Base-by-base conservation (phyloP, 208 protist genomes). In the Leishmania tropica region DNA sequence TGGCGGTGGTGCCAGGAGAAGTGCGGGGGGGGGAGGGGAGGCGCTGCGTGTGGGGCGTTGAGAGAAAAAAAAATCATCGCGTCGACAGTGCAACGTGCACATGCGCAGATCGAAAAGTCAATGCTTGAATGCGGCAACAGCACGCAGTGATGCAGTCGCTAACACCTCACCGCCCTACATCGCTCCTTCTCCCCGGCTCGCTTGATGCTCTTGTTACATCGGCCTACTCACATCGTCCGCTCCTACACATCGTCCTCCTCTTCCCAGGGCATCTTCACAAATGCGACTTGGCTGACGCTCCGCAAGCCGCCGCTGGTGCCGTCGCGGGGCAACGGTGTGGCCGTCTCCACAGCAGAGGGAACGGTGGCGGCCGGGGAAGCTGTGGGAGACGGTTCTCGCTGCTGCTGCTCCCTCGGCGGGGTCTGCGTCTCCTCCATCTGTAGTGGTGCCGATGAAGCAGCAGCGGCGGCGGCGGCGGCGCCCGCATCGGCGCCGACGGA, bases 231-330 rank as follows among this genome's bases (percentile, higher is more conserved):
- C 35, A 28, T 3, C 31, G 35, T n/a, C 7, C 15, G 79, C 13
- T 89, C 82, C 45, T 92, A 89, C 37, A 91, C 84, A 8, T 90
- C 84, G 21, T 92, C 91, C 51, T 95, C 91, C 79, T 96, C 94
- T 54, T 96, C 94, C 92, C 92, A 97, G n/a, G 92, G 94, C 94
- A 97, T 97, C 58, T 89, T 87, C 13, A 88, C 87, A 78, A 97
- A 97, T 53, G 89, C 86, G 37, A 96, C 62, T 31, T 71, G 56
- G 28, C 47, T 58, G 45, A 40, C n/a, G 56, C 75, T 75, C 4
- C 37, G 42, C 6, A 28, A 31, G 21, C 21, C 75, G 15, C 74
- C 80, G 24, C 42, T n/a, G 40, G 68, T 47, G 68, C 7, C 11
- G n/a, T 51, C 10, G 51, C 2, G 35, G 7, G 35, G 72, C 3